Base-by-base conservation (phyloP, 1,284 basidiomycete genomes). In the Ustilago xerochloae region DNA sequence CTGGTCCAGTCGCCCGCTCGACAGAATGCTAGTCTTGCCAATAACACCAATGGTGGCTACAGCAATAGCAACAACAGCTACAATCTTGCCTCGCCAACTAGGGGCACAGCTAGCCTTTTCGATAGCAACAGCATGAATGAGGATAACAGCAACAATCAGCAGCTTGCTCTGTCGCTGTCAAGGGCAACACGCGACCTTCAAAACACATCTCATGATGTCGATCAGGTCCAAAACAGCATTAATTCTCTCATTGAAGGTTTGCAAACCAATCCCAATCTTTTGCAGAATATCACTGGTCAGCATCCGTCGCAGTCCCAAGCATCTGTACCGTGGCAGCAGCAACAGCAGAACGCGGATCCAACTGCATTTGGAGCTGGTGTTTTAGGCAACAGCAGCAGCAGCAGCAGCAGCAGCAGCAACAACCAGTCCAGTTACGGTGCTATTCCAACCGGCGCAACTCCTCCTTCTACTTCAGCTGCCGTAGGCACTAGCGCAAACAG, bases 141-240 rank as follows among this genome's bases (percentile, higher is more conserved):
- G 8, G 57, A 57, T 20, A 24, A 29, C 10, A 43, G 6, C 33
- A 69, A 59, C 63, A 69, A 63, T 38, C 71, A 74, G 62, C 72
- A 75, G 35, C 46, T 75, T 1, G 72, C 67, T 0, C 57, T 75
- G 1, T 70, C 63, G 3, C 36, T 75, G 43, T 54, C 67, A 8
- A 47, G 72, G 12, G 60, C 63, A 4, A 29, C 67, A 16, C 55
- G 63, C n/a, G 70, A 88, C 50, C 87, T 91, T 0, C 81, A 88
- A 26, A 90, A 90, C 62, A 90, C 93, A 48, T 89, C 90, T 55
- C 87, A 87, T 46, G 91, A 93, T 61, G 91, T 93, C 28, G 89
- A 91, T 66, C 88, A 89, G 43, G 85, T 94, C 55, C 90, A 92
- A 75, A 87, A 86, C 35, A 90, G 89, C 70, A 90, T 94, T 68